Conservation (phyloP, 192 early-diverging fungal genomes). For the Coemansia sp. region DNA sequence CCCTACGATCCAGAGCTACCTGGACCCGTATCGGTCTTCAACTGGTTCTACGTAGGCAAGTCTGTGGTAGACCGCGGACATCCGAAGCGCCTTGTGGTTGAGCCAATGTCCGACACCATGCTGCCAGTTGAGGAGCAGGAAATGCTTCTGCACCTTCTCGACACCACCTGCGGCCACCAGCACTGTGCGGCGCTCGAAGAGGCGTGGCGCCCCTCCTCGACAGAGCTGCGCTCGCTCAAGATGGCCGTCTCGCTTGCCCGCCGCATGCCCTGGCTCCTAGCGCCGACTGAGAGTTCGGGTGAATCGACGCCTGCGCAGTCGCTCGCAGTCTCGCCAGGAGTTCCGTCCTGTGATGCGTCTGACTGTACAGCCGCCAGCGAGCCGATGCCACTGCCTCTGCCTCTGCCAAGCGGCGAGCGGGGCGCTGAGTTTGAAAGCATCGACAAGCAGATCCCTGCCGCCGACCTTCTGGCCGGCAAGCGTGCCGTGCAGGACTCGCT, state of each 20-base stretch:
- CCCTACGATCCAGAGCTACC: conserved; percentile 82
- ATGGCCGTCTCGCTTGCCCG: conserved; percentile 66
- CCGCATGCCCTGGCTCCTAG: conserved; percentile 74
- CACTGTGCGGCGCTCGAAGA: conserved; percentile 68
- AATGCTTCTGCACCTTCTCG: conserved; percentile 60
- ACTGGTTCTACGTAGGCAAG: conserved; percentile 81
- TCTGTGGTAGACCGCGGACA: conserved; percentile 59
- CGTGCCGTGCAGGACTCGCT: conserved; percentile 37
- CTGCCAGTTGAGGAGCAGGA: conserved; percentile 56
- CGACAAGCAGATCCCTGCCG: conserved; percentile 27
- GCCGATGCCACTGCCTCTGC: background rate
- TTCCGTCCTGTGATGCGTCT: conserved; percentile 4
- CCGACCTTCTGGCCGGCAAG: conserved; percentile 27
- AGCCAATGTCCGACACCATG: conserved; percentile 53
- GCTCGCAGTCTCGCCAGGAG: background rate
- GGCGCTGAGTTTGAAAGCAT: background rate
- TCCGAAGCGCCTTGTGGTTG: conserved; percentile 67
- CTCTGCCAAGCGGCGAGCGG: background rate
- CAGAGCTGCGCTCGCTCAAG: conserved; percentile 69
- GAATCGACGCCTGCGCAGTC: background rate
- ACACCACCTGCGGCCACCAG: conserved; percentile 56
- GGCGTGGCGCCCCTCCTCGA: conserved; percentile 70
- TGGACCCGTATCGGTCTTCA: conserved; percentile 74
- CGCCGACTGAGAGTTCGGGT: background rate
- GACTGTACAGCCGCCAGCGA: conserved; percentile 23